phyloP scores from a whole-genome alignment of 1,139 yeast genomes.

The Taphrina pruni region DNA sequence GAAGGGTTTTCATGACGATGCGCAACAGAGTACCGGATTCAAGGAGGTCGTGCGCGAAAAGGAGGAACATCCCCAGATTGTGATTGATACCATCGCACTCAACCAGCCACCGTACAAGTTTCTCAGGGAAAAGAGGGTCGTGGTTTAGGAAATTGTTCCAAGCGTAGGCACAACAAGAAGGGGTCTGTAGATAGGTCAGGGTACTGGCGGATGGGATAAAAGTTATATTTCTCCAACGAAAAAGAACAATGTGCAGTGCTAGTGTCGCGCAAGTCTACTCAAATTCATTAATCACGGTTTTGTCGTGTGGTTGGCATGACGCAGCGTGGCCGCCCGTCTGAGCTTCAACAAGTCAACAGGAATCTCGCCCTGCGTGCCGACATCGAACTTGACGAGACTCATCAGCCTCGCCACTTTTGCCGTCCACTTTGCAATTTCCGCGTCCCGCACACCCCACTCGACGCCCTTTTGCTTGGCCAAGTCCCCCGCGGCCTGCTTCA shows the following conservation, averaged over 20 bases:
- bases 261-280: no score
- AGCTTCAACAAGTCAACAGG: slow-evolving; percentile 25
- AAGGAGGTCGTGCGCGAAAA: slow-evolving; percentile 38
- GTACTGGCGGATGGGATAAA: background rate
- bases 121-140: slow-evolving; percentile 20
- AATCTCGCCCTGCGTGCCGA: slow-evolving; percentile 27
- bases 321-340: slow-evolving; percentile 12
- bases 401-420: slow-evolving; percentile 29
- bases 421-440: slow-evolving; percentile 36
- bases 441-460: slow-evolving; percentile 40
- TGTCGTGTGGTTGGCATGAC: background rate
- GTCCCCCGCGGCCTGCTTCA: slow-evolving; percentile 38
- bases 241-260: no score
- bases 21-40: slow-evolving; percentile 49
- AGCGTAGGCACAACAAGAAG: background rate
- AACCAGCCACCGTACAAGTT: slow-evolving; percentile 30
- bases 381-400: slow-evolving; percentile 25
- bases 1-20: slow-evolving; percentile 51
- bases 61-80: slow-evolving; percentile 32
- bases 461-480: slow-evolving; percentile 39
- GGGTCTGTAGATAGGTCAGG: no score
- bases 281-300: no score
- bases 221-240: background rate
- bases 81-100: slow-evolving; percentile 30
- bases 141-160: background rate